Conservation (phyloP, 257 asterid species). For the Ilex aquifolium region DNA sequence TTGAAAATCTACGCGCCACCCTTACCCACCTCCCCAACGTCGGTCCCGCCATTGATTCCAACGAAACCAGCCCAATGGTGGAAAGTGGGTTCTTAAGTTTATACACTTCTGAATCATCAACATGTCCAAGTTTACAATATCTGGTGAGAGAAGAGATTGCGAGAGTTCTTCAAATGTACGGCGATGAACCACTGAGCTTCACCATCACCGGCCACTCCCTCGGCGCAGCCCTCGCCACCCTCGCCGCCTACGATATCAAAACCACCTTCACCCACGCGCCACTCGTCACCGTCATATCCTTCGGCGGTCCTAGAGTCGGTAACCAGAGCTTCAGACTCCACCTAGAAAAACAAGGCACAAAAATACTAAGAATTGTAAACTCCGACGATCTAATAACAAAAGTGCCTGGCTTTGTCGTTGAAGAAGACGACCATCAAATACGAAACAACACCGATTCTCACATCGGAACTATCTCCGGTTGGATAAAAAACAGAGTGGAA, state of each 20-base stretch:
- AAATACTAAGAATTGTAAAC: slow-evolving; percentile 74
- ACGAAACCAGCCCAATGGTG: slow-evolving; percentile 50
- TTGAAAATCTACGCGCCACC: slow-evolving; percentile 2
- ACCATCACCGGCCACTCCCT: slow-evolving; percentile 94
- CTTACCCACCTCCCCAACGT: not conserved
- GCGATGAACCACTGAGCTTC: slow-evolving; percentile 55
- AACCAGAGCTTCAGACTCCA: slow-evolving; percentile 57
- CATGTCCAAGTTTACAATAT: slow-evolving; percentile 46
- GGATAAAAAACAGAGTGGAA: slow-evolving; percentile 56
- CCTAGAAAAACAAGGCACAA: slow-evolving; percentile 69
- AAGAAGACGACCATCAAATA: slow-evolving; percentile 13
- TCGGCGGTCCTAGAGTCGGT: slow-evolving; percentile 95
- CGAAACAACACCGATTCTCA: not conserved
- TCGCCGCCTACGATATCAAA: slow-evolving; percentile 76
- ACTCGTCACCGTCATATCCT: slow-evolving; percentile 72
- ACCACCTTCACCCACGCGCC: slow-evolving; percentile 38
- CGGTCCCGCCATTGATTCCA: not conserved
- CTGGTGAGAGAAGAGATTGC: slow-evolving; percentile 44
- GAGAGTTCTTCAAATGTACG: slow-evolving; percentile 37
- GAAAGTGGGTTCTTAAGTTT: slow-evolving; percentile 81
- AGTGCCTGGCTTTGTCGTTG: slow-evolving; percentile 76
- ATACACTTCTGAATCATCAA: slow-evolving; percentile 50
- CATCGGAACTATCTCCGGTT: slow-evolving; percentile 20
- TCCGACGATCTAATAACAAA: slow-evolving; percentile 77
- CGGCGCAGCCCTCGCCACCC: slow-evolving; percentile 90